Base-by-base conservation (phyloP, 1,284 basidiomycete species). In the Farysia itapuensis region DNA sequence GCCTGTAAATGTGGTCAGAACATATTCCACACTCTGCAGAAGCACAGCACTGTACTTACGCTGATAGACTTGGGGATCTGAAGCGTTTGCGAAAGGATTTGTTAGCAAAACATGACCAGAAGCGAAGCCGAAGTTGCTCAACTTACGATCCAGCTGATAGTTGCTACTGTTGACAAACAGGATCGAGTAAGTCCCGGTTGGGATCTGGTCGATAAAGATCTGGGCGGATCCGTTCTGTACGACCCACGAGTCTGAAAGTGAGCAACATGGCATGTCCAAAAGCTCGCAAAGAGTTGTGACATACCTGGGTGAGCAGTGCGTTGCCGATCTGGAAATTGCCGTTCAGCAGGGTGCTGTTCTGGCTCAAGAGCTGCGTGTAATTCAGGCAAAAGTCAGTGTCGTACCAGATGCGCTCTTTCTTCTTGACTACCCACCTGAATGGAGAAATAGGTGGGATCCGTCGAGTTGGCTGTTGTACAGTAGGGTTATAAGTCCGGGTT, bases 301-400 rank as follows among this genome's bases (percentile, higher is more conserved):
- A 16, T 32, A 47, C 44, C 1, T 35, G 32, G 23, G 65, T 67
- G 16, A 32, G 4, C 16, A 67, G 46, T 6, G 61, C 57, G 24
- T 67, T 67, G 23, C 60, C 65, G 13, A 67, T 40, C 43, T 67
- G 61, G 43, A 64, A 67, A 54, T 67, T 67, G 21, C 61, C 61
- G 41, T 65, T 65, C 20, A 67, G 45, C 44, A 45, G 23, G 35
- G 36, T 53, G 43, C 35, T 52, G 57, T 67, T 58, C 23, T 45
- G 20, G 41, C 53, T 60, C 30, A 67, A 44, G 4, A 67, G 60
- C 52, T 64, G n/a, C 9, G 25, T n/a, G 7, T 16, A 33, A 33
- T 9, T 8, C 15, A 8, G 31, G 8, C 13, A 33, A n/a, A 33
- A 16, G 14, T 33, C 13, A n/a, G 31, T 19, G 18, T 9, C 25